Evolutionary conservation across 139 green algal genomes (phyloP), one percentile per base, ranked within the genome.

Genomic region (Volvox africanus): DNA sequence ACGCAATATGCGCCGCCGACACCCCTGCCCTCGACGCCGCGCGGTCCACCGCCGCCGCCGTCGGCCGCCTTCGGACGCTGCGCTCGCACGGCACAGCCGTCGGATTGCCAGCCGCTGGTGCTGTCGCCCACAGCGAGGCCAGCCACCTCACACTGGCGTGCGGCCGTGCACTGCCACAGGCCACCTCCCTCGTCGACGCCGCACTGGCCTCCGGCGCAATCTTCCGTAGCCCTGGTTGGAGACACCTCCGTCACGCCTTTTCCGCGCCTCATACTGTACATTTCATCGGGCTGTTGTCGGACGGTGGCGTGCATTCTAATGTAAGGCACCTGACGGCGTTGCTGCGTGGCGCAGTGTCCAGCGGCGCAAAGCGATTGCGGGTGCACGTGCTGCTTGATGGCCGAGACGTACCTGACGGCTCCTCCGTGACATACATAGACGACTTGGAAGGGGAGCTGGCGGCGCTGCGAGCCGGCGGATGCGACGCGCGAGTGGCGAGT

Each of bases 61-160:
- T 92, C 14, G 69, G 92, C 69, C 65, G 92, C 61, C 92, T 90
- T 35, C 37, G 96, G n/a, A 93, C 93, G 17, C 91, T 99, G 32
- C 90, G 96, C 55, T 97, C 97, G 0, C 97, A 99, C 91, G 98
- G 98, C 69, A 96, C 91, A 2, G 97, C 97, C 5, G 97, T 99
- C 30, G 98, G 98, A 0, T 96, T 99, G 69, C 97, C 98, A 9
- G 86, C 35, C 35, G 35, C 24, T 26, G 95, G 98, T 80, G 98
- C 99, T 93, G 98, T 99, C 97, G 97, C 96, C 28, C 98, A 98
- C 93, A 94, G 50, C 36, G 87, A 96, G 86, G 97, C 98, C 1
- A 97, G 98, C 5, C 98, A 99, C 96, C 99, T 99, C 93, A 97
- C 98, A 17, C 95, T 99, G 67, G 97, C 97, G 5, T 95, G 96